phyloP scores from a whole-genome alignment of 2,329 filamentous ascomycete genomes.

The Trichocomaceae sp. region DNA sequence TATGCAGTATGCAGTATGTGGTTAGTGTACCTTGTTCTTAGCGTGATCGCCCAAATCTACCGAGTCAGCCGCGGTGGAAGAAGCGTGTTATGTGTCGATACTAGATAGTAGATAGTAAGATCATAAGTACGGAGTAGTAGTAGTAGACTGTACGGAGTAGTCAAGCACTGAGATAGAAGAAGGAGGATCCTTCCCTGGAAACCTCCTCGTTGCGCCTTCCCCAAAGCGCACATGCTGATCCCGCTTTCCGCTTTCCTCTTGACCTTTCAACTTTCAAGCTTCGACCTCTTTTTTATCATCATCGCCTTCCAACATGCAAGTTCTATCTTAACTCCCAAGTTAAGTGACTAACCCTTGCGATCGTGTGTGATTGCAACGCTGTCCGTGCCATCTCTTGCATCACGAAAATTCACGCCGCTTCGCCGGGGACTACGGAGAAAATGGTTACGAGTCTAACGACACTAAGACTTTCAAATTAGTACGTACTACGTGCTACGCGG shows the following conservation, averaged over 20 bases:
- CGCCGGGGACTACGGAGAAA: conserved; percentile 5
- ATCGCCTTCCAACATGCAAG: no score
- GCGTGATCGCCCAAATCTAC: no score
- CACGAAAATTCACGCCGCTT: conserved; percentile 5
- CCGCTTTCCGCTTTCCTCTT: no score
- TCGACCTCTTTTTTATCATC: no score
- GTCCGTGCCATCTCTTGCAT: neutral
- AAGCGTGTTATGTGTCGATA: no score
- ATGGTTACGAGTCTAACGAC: neutral
- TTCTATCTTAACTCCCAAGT: no score
- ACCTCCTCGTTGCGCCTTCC: neutral
- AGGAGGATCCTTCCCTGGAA: neutral
- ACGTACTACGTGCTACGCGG: neutral
- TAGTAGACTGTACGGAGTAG: no score
- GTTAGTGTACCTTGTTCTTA: no score
- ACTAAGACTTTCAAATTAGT: neutral
- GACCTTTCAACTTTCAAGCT: neutral
- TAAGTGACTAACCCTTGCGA: neutral
- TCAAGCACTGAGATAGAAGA: neutral
- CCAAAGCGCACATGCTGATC: neutral
- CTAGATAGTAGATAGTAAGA: no score
- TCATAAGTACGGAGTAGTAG: no score
- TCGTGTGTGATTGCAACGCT: conserved; percentile 9
- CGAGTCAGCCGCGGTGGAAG: no score
- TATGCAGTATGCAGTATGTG: no score